Percentiles rank a stretch among this genome's conserved stretches.
phyloP scores from a whole-genome alignment of 345 rosid species.

The Aquilaria sinensis region DNA sequence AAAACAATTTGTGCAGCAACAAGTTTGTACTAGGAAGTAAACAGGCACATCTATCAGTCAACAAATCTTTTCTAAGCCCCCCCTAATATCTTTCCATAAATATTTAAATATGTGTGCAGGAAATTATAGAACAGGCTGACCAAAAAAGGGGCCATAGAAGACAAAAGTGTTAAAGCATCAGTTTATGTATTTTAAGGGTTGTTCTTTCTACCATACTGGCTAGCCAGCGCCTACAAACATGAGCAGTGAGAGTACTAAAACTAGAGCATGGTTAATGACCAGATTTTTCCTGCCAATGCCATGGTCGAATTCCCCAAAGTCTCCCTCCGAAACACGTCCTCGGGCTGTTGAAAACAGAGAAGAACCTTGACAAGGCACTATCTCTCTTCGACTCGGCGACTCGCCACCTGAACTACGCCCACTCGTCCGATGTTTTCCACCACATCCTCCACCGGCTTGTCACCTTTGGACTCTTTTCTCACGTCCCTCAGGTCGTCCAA shows the following conservation, averaged over 20 bases:
- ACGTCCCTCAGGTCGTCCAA: too few species aligned
- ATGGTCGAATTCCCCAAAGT: constrained; percentile 54
- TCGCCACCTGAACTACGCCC: constrained; percentile 40
- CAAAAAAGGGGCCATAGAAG: constrained; percentile 14
- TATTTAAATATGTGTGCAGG: neutral
- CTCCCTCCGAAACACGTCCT: constrained; percentile 55
- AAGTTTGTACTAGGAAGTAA: too few species aligned
- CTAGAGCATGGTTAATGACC: constrained; percentile 32
- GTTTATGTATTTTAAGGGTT: too few species aligned
- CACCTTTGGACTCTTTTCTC: too few species aligned
- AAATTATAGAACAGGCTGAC: constrained; percentile 23
- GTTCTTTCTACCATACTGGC: constrained; percentile 19
- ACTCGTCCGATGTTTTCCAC: constrained; percentile 31
- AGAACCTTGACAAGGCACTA: constrained; percentile 31
- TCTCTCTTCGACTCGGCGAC: constrained; percentile 62
- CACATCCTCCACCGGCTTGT: too few species aligned
- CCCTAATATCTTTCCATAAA: neutral
- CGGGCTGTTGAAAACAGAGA: constrained; percentile 37
- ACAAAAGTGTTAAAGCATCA: too few species aligned
- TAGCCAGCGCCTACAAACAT: too few species aligned
- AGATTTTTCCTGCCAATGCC: constrained; percentile 51
- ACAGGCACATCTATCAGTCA: neutral
- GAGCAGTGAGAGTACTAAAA: too few species aligned
- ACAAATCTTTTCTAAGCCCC: neutral
- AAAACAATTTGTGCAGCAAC: neutral